phyloP scores from a whole-genome alignment of 345 rosid species.

The Raphanus raphanistrum region DNA sequence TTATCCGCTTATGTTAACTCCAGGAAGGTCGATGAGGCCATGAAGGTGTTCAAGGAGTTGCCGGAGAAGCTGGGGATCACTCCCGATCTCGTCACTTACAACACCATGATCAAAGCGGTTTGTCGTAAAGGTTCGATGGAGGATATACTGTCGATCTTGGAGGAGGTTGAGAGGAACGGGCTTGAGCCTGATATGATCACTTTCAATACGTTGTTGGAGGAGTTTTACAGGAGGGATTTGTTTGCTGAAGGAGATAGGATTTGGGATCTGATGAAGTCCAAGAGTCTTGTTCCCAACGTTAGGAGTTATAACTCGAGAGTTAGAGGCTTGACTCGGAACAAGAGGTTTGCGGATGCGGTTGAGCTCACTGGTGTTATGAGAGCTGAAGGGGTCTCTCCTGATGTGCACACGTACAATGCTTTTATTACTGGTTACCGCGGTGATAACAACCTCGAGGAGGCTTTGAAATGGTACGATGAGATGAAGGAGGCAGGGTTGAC shows the following conservation, averaged over 20 bases:
- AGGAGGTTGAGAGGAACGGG: conserved; percentile 60
- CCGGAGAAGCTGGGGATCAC: conserved; percentile 53
- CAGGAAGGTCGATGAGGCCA: conserved; percentile 47
- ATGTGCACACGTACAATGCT: conserved; percentile 56
- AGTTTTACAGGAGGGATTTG: conserved; percentile 49
- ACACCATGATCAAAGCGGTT: conserved; percentile 56
- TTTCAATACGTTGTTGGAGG: conserved; percentile 61
- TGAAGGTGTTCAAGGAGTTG: conserved; percentile 44
- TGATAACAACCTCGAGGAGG: conserved; percentile 49
- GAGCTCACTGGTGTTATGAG: conserved; percentile 49
- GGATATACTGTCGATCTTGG: conserved; percentile 42
- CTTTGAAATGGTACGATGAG: conserved; percentile 53
- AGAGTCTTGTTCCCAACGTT: conserved; percentile 51
- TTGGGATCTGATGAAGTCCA: conserved; percentile 61
- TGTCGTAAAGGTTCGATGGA: conserved; percentile 54
- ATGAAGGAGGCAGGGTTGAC: conserved; percentile 37
- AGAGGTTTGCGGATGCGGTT: conserved; percentile 50
- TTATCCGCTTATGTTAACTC: conserved; percentile 55
- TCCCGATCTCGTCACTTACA: conserved; percentile 55
- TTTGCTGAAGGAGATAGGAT: conserved; percentile 59
- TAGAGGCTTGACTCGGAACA: conserved; percentile 50
- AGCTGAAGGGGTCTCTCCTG: conserved; percentile 44
- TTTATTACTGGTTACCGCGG: conserved; percentile 54
- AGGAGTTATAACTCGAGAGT: conserved; percentile 62
- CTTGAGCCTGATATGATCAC: conserved; percentile 53